These are phyloP conservation scores for Microcera coccophila DNA, from an alignment of 2,329 filamentous ascomycete species.

Conservation along the genomic window DNA sequence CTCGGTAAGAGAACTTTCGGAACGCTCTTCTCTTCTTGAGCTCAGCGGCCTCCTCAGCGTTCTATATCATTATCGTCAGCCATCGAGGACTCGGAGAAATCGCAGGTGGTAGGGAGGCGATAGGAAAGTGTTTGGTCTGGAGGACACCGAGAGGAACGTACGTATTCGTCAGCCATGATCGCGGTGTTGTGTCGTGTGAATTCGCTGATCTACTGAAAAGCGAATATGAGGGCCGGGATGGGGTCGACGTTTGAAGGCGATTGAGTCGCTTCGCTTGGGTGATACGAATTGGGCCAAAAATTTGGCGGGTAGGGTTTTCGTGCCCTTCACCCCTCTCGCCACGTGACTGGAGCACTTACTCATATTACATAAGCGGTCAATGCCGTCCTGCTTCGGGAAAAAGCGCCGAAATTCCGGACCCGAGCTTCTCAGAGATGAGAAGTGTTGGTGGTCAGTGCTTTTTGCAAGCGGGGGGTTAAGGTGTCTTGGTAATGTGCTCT, in stretches of 20 bases:
- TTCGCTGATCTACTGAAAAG: conserved; percentile 45
- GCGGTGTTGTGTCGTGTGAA: conserved; percentile 43
- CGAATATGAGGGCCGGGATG: conserved; percentile 40
- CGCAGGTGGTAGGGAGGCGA: conserved; percentile 13
- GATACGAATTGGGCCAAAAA: conserved; percentile 30
- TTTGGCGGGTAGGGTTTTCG: conserved; percentile 39
- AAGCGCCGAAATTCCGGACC: neutral
- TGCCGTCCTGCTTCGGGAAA: no score
- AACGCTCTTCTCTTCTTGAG: conserved; percentile 99
- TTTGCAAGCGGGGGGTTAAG: no score
- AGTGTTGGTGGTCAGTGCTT: no score
- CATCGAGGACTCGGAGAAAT: conserved; percentile 3
- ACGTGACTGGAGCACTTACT: conserved; percentile 24
- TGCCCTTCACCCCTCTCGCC: conserved; percentile 37
- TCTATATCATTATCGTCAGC: conserved; percentile 48
- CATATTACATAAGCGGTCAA: no score
- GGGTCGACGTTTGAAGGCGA: conserved; percentile 32
- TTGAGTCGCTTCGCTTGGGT: conserved; percentile 29
- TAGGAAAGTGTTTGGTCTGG: conserved; percentile 14
- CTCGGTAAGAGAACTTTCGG: conserved; percentile 99
- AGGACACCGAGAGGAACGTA: conserved; percentile 49
- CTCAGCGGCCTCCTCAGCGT: conserved; percentile 97
- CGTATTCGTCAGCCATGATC: conserved; percentile 89
- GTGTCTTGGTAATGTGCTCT: no score
- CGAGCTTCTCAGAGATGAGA: neutral